Conservation (phyloP, 2,329 filamentous ascomycete genomes). For the Rutstroemia sydowiana region DNA sequence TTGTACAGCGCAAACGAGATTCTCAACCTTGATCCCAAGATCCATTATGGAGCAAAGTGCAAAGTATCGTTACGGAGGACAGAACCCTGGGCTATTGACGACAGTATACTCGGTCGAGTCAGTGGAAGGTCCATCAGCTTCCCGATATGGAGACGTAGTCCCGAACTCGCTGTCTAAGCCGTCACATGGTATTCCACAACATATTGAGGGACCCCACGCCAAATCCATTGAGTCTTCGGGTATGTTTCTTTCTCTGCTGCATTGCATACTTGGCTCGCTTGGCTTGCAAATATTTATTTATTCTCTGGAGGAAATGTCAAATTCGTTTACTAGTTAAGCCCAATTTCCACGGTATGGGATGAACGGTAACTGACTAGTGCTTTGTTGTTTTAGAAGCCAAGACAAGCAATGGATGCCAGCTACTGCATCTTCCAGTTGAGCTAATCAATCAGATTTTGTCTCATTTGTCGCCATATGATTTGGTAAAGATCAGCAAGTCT, state of each 20-base stretch:
- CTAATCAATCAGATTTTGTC: conserved; percentile 65
- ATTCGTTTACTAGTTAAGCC: conserved; percentile 2
- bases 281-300: conserved; percentile 7
- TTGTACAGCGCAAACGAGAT: not conserved
- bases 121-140: conserved; percentile 2
- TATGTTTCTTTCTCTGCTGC: not conserved
- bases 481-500: conserved; percentile 51
- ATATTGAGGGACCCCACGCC: not conserved
- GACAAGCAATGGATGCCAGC: conserved; percentile 1
- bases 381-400: not conserved
- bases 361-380: not conserved
- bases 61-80: conserved; percentile 3
- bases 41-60: conserved; percentile 4
- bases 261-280: conserved; percentile 2
- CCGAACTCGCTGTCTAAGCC: not conserved
- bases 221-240: not conserved
- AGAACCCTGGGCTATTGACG: conserved; percentile 4
- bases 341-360: not conserved
- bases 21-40: not conserved
- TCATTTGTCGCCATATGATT: conserved; percentile 56
- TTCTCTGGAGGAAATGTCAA: not conserved
- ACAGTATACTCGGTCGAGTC: conserved; percentile 5
- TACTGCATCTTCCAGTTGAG: conserved; percentile 63
- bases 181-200: not conserved
- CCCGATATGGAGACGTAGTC: not conserved